phyloP scores from a whole-genome alignment of 495 filamentous ascomycete genomes.

The Neurospora tetrasperma region DNA sequence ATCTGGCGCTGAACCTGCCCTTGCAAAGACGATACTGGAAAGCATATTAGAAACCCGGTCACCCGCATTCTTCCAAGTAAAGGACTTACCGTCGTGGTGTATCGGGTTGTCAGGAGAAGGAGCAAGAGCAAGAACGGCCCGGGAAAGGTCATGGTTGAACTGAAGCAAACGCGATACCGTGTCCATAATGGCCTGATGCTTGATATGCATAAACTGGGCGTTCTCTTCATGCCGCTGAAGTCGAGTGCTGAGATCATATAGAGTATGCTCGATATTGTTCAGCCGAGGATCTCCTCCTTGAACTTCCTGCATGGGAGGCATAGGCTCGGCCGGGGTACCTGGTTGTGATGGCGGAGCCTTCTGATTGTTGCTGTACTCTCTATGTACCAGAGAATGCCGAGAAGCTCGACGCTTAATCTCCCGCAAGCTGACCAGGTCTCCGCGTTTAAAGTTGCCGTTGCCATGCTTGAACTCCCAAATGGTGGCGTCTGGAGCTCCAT shows the following conservation, averaged over 20 bases:
- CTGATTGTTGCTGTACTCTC: constrained; percentile 88
- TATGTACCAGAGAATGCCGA: constrained; percentile 85
- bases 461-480: constrained; percentile 99
- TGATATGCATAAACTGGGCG: constrained; percentile 63
- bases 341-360: constrained; percentile 66
- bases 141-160: constrained; percentile 66
- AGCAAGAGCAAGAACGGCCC: constrained; percentile 57
- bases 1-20: constrained; percentile 75
- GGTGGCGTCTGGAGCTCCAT: constrained; percentile 86
- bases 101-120: constrained; percentile 55
- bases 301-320: constrained; percentile 44
- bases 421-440: constrained; percentile 79
- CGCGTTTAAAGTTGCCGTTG: constrained; percentile 92
- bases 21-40: constrained; percentile 66
- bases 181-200: constrained; percentile 74
- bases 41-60: constrained; percentile 24
- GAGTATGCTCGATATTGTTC: constrained; percentile 63
- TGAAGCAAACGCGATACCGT: constrained; percentile 59
- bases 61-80: constrained; percentile 2
- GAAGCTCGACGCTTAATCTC: constrained; percentile 98
- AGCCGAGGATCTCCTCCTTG: constrained; percentile 66
- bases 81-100: constrained; percentile 50
- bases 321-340: constrained; percentile 73
- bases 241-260: constrained; percentile 70
- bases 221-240: constrained; percentile 77